Evolutionary conservation across 2,329 filamentous ascomycete species (phyloP), one percentile per base, ranked within the genome.

Genomic region (Davidsoniella neocaledoniae): DNA sequence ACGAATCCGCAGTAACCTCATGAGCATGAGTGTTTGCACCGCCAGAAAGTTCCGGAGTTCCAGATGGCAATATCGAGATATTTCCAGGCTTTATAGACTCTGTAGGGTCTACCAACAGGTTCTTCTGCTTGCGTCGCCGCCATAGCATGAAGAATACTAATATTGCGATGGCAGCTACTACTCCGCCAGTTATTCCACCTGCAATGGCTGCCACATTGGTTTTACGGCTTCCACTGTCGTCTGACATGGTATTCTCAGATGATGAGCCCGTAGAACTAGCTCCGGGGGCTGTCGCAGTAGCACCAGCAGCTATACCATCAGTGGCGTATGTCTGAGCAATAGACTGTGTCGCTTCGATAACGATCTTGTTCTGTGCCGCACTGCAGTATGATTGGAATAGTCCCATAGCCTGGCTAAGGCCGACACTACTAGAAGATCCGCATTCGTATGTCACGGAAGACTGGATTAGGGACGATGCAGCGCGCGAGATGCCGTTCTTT

Each of bases 311-410:
- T 2, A 39, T 42, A 21, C 38, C 49, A 6, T 55, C 54, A 4
- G 50, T 55, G 12, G 54, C 46, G 36, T 55, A 58, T 2, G 61
- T 58, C 47, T 66, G 49, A 37, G 54, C 52, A 36, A 57, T 56
- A 1, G 70, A 69, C 14, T 66, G 63, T 2, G 61, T 63, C 2
- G 73, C 62, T 10, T 48, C 67, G 1, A 62, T 61, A 4, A 68
- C 62, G 1, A 66, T 62, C 38, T 69, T 56, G 19, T 61, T 65
- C 46, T 62, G 62, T 1, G 68, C 72, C 3, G 71, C 72, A 50
- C 65, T 70, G 56, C 72, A 76, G 55, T 74, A 76, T 42, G 63
- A 61, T 40, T 66, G 61, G 53, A 68, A 68, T 0, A 74, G 63
- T 3, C 56, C 54, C 2, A 73, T 52, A 2, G 70, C 72, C 1